Evolutionary conservation across 2,329 filamentous ascomycete genomes (phyloP).

Genomic region (Cercospora sp.): DNA sequence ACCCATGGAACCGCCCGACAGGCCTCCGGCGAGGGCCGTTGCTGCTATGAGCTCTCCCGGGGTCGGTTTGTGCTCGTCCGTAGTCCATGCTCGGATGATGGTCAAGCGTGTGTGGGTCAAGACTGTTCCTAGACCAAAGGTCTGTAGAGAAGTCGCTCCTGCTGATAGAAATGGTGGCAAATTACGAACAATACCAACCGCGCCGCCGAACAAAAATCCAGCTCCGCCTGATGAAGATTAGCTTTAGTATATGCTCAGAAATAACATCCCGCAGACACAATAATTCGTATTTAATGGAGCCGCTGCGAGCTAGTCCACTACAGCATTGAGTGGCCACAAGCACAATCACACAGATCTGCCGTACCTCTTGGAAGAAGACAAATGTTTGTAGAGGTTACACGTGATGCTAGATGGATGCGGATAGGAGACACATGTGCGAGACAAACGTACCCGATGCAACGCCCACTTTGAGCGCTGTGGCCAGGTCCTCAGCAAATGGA

Average conservation of each 20-base stretch:
- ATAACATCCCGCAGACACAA: background rate
- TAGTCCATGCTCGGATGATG: conserved; percentile 41
- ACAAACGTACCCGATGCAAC: conserved; percentile 36
- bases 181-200: conserved; percentile 58
- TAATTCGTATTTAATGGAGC: background rate
- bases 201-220: conserved; percentile 60
- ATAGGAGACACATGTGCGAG: conserved; percentile 8
- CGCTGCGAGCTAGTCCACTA: background rate
- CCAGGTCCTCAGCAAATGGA: conserved; percentile 30
- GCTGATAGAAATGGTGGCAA: conserved; percentile 69
- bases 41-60: conserved; percentile 61
- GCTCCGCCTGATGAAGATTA: conserved; percentile 54
- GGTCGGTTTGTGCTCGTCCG: conserved; percentile 22
- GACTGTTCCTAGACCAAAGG: conserved; percentile 73
- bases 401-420: background rate
- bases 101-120: conserved; percentile 65
- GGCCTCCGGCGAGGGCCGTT: conserved; percentile 69
- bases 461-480: conserved; percentile 38
- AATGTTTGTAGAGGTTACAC: background rate
- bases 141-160: conserved; percentile 72
- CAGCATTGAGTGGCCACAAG: background rate
- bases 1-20: conserved; percentile 59
- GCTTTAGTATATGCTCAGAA: background rate
- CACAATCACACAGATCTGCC: background rate
- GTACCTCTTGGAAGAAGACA: background rate